These are phyloP conservation scores for Yarrowia keelungensis DNA, from an alignment of 805 yeast species.

Conservation along the genomic window DNA sequence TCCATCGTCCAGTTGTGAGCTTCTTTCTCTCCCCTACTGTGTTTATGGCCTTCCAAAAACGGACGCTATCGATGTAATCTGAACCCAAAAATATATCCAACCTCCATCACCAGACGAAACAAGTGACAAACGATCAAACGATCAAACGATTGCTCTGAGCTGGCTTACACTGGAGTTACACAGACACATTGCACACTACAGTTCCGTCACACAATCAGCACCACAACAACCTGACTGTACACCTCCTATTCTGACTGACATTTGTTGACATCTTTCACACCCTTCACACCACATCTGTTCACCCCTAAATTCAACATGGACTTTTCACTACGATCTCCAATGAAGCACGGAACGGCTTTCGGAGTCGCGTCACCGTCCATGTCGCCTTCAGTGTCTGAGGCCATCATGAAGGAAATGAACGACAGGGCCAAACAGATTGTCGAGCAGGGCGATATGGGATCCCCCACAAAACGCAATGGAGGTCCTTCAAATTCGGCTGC, in stretches of 20 bases:
- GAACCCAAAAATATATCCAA: constrained; percentile 14
- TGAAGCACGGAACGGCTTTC: constrained; percentile 29
- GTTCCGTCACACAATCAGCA: too few relatives aligned
- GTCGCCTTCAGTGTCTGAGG: constrained; percentile 32
- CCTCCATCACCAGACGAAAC: background rate
- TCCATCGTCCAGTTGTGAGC: background rate
- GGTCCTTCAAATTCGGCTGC: background rate
- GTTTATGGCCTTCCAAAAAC: constrained; percentile 27
- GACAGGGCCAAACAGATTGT: constrained; percentile 24
- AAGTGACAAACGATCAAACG: too few relatives aligned
- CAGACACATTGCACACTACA: too few relatives aligned
- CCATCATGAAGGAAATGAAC: constrained; percentile 32
- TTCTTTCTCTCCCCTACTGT: background rate
- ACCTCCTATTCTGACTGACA: too few relatives aligned
- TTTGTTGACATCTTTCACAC: too few relatives aligned
- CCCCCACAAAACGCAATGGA: constrained; percentile 6
- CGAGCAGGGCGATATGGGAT: constrained; percentile 1
- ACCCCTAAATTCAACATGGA: constrained; percentile 17
- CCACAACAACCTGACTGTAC: too few relatives aligned
- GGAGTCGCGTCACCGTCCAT: constrained; percentile 26
- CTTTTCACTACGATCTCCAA: constrained; percentile 17
- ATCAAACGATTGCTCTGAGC: too few relatives aligned
- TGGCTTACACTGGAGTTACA: too few relatives aligned
- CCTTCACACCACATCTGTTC: too few relatives aligned
- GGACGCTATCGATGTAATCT: constrained; percentile 35